Percentiles rank a stretch among this genome's conserved stretches.
These are phyloP conservation scores for Colletotrichum ledebouriae DNA, from an alignment of 2,329 filamentous ascomycete genomes.

Conservation along the genomic window DNA sequence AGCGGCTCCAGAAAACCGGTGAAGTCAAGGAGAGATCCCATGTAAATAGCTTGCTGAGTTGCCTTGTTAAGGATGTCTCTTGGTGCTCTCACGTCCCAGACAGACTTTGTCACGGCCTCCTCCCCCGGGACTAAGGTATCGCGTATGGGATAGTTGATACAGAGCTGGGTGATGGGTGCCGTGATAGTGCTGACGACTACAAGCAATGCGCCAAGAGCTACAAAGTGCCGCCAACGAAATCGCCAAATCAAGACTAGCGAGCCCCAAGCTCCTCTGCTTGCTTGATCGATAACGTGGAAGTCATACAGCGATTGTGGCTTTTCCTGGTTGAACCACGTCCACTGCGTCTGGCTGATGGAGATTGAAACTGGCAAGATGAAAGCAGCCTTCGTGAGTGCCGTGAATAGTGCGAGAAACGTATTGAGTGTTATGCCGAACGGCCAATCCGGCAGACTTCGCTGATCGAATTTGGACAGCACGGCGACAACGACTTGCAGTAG, in stretches of 20 bases:
- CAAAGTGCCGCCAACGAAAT: conserved; percentile 5
- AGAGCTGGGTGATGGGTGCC: conserved; percentile 32
- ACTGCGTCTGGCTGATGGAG: conserved; percentile 41
- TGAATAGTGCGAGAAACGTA: conserved; percentile 41
- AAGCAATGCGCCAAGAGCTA: conserved; percentile 19
- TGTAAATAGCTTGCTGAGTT: neutral
- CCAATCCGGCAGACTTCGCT: conserved; percentile 25
- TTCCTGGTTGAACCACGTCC: conserved; percentile 37
- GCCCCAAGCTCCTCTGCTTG: conserved; percentile 37
- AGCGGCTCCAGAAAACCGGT: neutral
- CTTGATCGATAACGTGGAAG: conserved; percentile 38
- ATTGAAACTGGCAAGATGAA: conserved; percentile 36
- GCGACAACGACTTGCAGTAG: neutral
- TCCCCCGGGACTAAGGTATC: neutral
- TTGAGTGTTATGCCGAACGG: conserved; percentile 40
- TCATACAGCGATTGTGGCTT: conserved; percentile 32
- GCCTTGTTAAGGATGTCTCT: neutral
- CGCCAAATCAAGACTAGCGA: conserved; percentile 22
- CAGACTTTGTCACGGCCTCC: neutral
- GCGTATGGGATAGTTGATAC: conserved; percentile 26
- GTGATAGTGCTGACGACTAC: conserved; percentile 23
- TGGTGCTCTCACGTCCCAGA: neutral
- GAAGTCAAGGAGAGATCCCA: neutral
- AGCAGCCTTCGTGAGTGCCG: conserved; percentile 36
- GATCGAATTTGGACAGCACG: conserved; percentile 8